Percentiles rank a stretch among this genome's conserved stretches.
phyloP scores from a whole-genome alignment of 768 basidiomycete species.

The Leucosporidium scottii region DNA sequence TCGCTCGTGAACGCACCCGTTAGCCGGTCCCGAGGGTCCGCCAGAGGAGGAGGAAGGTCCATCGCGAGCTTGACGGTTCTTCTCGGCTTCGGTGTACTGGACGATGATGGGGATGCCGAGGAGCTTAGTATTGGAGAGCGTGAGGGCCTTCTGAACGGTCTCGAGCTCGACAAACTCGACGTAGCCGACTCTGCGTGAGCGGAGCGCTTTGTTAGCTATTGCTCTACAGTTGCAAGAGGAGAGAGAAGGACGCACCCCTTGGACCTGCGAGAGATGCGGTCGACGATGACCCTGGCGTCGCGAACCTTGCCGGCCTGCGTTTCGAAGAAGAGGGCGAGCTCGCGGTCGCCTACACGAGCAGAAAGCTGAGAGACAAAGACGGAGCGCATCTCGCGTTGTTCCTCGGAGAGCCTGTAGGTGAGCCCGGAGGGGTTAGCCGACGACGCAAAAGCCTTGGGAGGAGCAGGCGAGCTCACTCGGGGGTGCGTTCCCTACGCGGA shows the following conservation, averaged over 20 bases:
- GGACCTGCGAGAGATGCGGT: conserved; percentile 87
- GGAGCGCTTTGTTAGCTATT: neutral
- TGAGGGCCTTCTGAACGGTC: conserved; percentile 80
- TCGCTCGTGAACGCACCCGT: conserved; percentile 15
- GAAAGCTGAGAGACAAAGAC: conserved; percentile 98
- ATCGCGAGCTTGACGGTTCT: conserved; percentile 46
- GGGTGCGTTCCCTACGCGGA: neutral
- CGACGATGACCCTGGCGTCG: conserved; percentile 93
- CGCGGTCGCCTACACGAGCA: conserved; percentile 89
- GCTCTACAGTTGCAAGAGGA: too few species aligned
- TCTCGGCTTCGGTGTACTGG: conserved; percentile 92
- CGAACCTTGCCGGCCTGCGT: conserved; percentile 89
- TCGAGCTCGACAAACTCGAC: conserved; percentile 91
- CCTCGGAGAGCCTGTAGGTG: conserved; percentile 48
- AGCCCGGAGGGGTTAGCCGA: neutral
- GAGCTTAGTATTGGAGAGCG: conserved; percentile 85
- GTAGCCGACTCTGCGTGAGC: conserved; percentile 72
- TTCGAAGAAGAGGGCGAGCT: conserved; percentile 98
- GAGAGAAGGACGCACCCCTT: conserved; percentile 65
- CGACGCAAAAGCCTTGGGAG: neutral
- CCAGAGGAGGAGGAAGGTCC: neutral
- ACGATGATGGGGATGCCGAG: conserved; percentile 98
- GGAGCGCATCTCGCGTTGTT: conserved; percentile 96
- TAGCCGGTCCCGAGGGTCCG: conserved; percentile 17
- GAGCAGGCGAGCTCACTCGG: neutral